Evolutionary conservation across 768 basidiomycete genomes (phyloP).

Genomic region (Panus rudis): DNA sequence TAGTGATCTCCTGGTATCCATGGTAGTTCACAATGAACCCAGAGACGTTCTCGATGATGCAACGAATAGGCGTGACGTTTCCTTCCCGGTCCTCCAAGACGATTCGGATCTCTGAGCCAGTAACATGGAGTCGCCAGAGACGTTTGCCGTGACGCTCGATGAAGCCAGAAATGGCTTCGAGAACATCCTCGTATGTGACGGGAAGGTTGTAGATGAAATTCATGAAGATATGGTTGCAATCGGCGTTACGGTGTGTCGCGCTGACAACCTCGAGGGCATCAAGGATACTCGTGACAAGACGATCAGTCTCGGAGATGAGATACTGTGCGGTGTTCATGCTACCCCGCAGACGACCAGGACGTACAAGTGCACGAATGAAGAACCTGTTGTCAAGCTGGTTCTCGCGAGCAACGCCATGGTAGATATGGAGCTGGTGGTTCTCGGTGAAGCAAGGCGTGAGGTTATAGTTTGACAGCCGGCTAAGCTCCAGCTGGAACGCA

Average conservation of each 20-base stretch:
- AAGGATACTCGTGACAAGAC: constrained; percentile 87
- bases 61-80: constrained; percentile 92
- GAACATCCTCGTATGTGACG: constrained; percentile 93
- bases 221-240: constrained; percentile 98
- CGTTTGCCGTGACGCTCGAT: constrained; percentile 98
- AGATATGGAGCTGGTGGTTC: constrained; percentile 96
- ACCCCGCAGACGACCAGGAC: constrained; percentile 89
- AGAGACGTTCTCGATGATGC: constrained; percentile 97
- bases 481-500: constrained; percentile 95
- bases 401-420: constrained; percentile 90
- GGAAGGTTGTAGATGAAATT: constrained; percentile 97
- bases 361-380: constrained; percentile 94
- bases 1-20: constrained; percentile 95
- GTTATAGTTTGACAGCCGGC: constrained; percentile 94
- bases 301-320: constrained; percentile 96
- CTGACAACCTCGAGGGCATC: constrained; percentile 94
- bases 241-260: constrained; percentile 84
- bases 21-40: constrained; percentile 99
- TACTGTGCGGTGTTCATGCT: constrained; percentile 95
- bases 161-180: constrained; percentile 97
- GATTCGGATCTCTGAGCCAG: constrained; percentile 95
- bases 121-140: constrained; percentile 96
- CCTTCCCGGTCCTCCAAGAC: constrained; percentile 92
- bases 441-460: constrained; percentile 94
- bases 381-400: constrained; percentile 98